Evolutionary conservation across 148 eudicot genomes (phyloP).

Genomic region (Rhododendron williamsianum): DNA sequence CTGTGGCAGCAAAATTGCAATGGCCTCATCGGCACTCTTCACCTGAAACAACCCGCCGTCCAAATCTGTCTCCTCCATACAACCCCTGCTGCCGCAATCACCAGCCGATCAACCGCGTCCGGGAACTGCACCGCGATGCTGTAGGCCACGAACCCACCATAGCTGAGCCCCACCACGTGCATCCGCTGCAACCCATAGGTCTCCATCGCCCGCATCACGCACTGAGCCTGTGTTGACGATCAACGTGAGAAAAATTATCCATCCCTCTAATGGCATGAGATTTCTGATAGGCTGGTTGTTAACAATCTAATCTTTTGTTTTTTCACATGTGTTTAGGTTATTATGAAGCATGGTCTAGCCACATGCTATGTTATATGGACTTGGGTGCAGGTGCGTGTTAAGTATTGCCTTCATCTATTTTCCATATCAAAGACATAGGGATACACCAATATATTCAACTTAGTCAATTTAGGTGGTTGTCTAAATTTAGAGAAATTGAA

Average conservation of each 20-base stretch:
- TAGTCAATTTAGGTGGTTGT: background rate
- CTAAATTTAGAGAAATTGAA: background rate
- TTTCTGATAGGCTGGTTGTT: background rate
- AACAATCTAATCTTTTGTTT: background rate
- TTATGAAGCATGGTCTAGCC: background rate
- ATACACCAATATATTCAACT: background rate
- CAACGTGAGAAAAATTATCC: background rate
- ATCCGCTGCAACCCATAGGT: conserved; percentile 24
- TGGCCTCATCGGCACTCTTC: conserved; percentile 35
- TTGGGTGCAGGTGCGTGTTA: background rate
- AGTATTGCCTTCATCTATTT: too few relatives aligned
- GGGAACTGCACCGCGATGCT: conserved; percentile 49
- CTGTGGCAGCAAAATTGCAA: conserved; percentile 33
- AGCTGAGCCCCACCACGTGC: conserved; percentile 49
- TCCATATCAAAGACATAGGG: background rate
- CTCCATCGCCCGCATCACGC: conserved; percentile 32
- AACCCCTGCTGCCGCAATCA: conserved; percentile 41
- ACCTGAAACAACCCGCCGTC: conserved; percentile 45
- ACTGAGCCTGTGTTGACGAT: conserved; percentile 23
- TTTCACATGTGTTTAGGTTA: background rate
- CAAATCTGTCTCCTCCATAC: conserved; percentile 47
- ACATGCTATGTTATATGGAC: background rate
- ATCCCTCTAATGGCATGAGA: background rate
- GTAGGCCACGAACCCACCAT: conserved; percentile 61
- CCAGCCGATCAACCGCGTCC: conserved; percentile 34